Conservation (phyloP, 2,329 filamentous ascomycete genomes). For the Graphilbum sp. region DNA sequence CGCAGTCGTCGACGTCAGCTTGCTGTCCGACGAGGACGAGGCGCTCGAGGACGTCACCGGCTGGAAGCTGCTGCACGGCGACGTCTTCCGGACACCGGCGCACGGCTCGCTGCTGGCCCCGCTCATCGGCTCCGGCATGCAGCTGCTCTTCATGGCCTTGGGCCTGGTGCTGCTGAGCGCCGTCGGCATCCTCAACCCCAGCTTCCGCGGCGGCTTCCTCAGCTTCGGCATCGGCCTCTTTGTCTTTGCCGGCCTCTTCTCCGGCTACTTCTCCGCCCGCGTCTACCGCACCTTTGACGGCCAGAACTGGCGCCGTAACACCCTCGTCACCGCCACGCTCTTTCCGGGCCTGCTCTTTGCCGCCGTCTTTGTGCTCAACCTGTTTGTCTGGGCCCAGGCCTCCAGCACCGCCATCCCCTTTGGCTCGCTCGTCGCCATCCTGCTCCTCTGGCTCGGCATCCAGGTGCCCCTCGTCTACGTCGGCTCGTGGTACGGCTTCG, state of each 20-base stretch:
- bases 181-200: slow-evolving; percentile 66
- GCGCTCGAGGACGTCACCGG: slow-evolving; percentile 64
- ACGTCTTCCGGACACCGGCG: slow-evolving; percentile 63
- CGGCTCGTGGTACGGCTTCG: slow-evolving; percentile 64
- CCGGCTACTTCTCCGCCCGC: slow-evolving; percentile 72
- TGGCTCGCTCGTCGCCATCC: slow-evolving; percentile 54
- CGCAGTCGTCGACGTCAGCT: slow-evolving; percentile 28
- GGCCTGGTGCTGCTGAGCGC: slow-evolving; percentile 59
- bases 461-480: slow-evolving; percentile 73
- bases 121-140: slow-evolving; percentile 70
- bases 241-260: slow-evolving; percentile 67
- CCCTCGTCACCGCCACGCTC: slow-evolving; percentile 57
- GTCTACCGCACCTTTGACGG: slow-evolving; percentile 76
- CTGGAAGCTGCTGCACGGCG: slow-evolving; percentile 80
- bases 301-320: slow-evolving; percentile 57
- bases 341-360: slow-evolving; percentile 66
- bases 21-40: slow-evolving; percentile 50
- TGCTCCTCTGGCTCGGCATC: slow-evolving; percentile 68
- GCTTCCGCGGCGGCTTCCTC: slow-evolving; percentile 78
- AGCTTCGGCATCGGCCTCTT: slow-evolving; percentile 73
- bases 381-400: slow-evolving; percentile 82
- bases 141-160: slow-evolving; percentile 66
- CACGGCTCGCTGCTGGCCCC: slow-evolving; percentile 62
- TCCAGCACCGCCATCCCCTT: slow-evolving; percentile 80
- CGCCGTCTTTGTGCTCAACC: slow-evolving; percentile 62